Evolutionary conservation across 495 filamentous ascomycete genomes (phyloP), one percentile per base, ranked within the genome.

Genomic region (Parathielavia hyrcaniae): DNA sequence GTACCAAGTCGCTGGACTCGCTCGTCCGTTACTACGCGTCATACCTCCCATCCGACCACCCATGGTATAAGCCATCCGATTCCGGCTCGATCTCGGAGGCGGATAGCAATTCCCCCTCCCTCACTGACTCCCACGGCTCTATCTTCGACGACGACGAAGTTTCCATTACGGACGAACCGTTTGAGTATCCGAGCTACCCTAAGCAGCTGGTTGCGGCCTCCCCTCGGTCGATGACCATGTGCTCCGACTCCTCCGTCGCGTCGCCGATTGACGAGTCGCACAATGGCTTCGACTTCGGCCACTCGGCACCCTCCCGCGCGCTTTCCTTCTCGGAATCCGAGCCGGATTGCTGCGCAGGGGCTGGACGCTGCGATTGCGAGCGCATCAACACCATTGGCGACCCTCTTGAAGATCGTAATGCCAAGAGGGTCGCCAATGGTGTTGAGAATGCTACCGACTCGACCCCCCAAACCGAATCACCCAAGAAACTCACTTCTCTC

Each of bases 1-100:
- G 77, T 13, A 77, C 77, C n/a, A 75, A 64, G 62, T 77, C 74
- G 16, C 68, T 77, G 16, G 77, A 79, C 58, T 78, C 77, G n/a
- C 74, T 79, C 55, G 77, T 79, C 46, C 69, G 75, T 49, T 77
- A 75, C 61, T 79, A 75, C 64, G 61, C 75, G 9, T 77, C 74
- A 0, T 79, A 78, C 56, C 75, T 79, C 10, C 77, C 77, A n/a
- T 60, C 71, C 9, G 68, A 72, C 51, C 69, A 75, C 57, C 63
- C 67, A 20, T 75, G 72, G 70, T 65, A 73, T 59, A 59, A 62
- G 22, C 53, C 60, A 14, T 48, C 43, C 49, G 50, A 61, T 38
- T 63, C 61, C 1, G 48, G 66, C 30, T 60, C 66, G n/a, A 50
- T 46, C 20, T 67, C 66, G 13, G 74, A 67, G 13, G 58, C 67